Percentiles rank a stretch among this genome's conserved stretches.
phyloP scores from a whole-genome alignment of 2,329 filamentous ascomycete genomes.

The Paecilomyces fulvus region DNA sequence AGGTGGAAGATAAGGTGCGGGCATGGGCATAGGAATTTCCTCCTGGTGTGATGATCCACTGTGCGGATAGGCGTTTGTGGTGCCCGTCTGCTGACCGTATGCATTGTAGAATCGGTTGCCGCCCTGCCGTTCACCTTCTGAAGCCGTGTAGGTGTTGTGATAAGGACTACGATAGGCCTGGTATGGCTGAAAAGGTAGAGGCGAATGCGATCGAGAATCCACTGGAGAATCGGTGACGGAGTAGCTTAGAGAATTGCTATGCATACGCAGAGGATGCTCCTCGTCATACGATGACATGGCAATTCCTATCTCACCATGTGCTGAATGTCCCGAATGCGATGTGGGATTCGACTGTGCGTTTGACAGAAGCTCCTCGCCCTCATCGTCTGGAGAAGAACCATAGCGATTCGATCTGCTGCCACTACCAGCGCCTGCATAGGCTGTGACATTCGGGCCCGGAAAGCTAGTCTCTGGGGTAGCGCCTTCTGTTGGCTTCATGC shows the following conservation, averaged over 20 bases:
- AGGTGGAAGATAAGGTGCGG: constrained; percentile 1
- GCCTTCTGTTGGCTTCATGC: constrained; percentile 15
- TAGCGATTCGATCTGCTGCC: constrained; percentile 16
- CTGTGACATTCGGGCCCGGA: constrained; percentile 13
- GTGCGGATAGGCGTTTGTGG: background rate
- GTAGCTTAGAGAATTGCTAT: background rate
- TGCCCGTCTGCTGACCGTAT: background rate
- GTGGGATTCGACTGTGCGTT: constrained; percentile 30
- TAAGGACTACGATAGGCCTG: constrained; percentile 1
- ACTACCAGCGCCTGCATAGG: constrained; percentile 19
- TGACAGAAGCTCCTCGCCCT: constrained; percentile 30
- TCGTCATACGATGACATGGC: constrained; percentile 12
- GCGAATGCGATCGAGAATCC: background rate
- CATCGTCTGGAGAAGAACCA: constrained; percentile 20
- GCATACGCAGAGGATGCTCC: constrained; percentile 4
- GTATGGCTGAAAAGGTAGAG: background rate
- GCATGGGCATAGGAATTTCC: constrained; percentile 1
- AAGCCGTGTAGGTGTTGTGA: background rate
- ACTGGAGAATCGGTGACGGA: background rate
- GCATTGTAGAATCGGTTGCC: background rate
- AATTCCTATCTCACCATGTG: constrained; percentile 1
- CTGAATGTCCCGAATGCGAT: constrained; percentile 4
- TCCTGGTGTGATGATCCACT: background rate
- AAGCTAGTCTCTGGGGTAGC: constrained; percentile 5
- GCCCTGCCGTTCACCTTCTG: background rate